These are phyloP conservation scores for Ganoderma sp. DNA, from an alignment of 1,284 basidiomycete species.

Conservation along the genomic window DNA sequence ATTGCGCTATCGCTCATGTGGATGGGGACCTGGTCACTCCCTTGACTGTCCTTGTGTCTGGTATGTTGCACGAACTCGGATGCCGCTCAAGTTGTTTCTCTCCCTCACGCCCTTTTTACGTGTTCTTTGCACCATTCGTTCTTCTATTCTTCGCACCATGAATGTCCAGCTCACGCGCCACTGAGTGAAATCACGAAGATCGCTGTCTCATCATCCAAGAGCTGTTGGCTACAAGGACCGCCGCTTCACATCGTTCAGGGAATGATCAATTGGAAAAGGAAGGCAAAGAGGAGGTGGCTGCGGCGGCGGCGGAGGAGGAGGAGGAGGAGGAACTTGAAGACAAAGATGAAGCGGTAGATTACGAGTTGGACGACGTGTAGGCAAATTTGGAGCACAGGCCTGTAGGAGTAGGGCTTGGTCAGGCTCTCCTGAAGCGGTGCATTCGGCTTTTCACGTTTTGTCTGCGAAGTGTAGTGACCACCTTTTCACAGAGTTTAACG, in stretches of 20 bases:
- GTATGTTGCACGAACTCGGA: slow-evolving; percentile 36
- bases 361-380: slow-evolving; percentile 40
- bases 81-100: neutral
- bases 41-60: slow-evolving; percentile 57
- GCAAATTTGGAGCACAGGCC: slow-evolving; percentile 13
- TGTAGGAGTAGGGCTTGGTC: slow-evolving; percentile 22
- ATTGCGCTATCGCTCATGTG: slow-evolving; percentile 48
- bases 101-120: neutral
- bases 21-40: slow-evolving; percentile 44
- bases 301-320: slow-evolving; percentile 11
- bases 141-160: slow-evolving; percentile 57
- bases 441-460: neutral
- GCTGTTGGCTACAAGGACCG: slow-evolving; percentile 36
- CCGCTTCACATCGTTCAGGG: slow-evolving; percentile 7
- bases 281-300: slow-evolving; percentile 34
- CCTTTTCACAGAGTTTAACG: slow-evolving; percentile 56
- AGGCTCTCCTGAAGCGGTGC: slow-evolving; percentile 35
- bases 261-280: slow-evolving; percentile 40
- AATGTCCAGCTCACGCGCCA: slow-evolving; percentile 45
- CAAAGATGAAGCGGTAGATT: slow-evolving; percentile 44
- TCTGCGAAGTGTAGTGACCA: slow-evolving; percentile 11
- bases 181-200: slow-evolving; percentile 51
- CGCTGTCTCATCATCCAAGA: slow-evolving; percentile 51
- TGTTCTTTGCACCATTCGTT: slow-evolving; percentile 62
- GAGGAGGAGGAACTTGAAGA: slow-evolving; percentile 39